phyloP scores from a whole-genome alignment of 1,284 basidiomycete species.

The Sanghuangporus weigelae region DNA sequence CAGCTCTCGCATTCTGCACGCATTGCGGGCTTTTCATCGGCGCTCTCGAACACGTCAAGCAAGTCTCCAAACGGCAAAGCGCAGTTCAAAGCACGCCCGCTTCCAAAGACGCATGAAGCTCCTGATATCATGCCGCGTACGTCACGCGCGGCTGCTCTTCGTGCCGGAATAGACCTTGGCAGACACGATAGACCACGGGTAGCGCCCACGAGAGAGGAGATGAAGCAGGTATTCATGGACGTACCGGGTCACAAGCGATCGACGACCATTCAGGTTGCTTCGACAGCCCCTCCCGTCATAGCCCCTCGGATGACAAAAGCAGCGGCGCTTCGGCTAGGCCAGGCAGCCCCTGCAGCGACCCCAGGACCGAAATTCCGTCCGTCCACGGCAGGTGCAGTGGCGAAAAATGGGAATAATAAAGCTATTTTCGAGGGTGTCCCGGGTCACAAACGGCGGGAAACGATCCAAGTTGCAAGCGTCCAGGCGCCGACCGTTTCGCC shows the following conservation, averaged over 20 bases:
- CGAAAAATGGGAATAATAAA: slow-evolving; percentile 8
- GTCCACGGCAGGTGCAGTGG: slow-evolving; percentile 1
- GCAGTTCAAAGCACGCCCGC: slow-evolving; percentile 63
- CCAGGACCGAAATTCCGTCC: slow-evolving; percentile 28
- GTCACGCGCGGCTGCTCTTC: slow-evolving; percentile 71
- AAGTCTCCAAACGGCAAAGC: slow-evolving; percentile 35
- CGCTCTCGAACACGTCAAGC: slow-evolving; percentile 29
- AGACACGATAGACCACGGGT: slow-evolving; percentile 34
- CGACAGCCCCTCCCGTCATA: slow-evolving; percentile 65
- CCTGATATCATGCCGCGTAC: slow-evolving; percentile 76
- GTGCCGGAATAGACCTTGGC: slow-evolving; percentile 44
- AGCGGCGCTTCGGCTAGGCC: slow-evolving; percentile 59
- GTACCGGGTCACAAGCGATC: slow-evolving; percentile 74
- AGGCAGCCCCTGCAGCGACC: slow-evolving; percentile 32
- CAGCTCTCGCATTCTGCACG: slow-evolving; percentile 11
- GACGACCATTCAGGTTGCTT: slow-evolving; percentile 61
- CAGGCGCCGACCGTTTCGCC: slow-evolving; percentile 59
- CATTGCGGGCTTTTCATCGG: background rate
- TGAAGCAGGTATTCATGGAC: slow-evolving; percentile 60
- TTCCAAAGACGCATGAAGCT: slow-evolving; percentile 53
- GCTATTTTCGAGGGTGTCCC: slow-evolving; percentile 71
- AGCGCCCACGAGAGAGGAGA: slow-evolving; percentile 52
- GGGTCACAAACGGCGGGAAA: slow-evolving; percentile 74
- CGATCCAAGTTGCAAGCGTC: slow-evolving; percentile 61
- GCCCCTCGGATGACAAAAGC: slow-evolving; percentile 72